Conservation (phyloP, 2,329 filamentous ascomycete species). For the Ophiostoma perfectum region DNA sequence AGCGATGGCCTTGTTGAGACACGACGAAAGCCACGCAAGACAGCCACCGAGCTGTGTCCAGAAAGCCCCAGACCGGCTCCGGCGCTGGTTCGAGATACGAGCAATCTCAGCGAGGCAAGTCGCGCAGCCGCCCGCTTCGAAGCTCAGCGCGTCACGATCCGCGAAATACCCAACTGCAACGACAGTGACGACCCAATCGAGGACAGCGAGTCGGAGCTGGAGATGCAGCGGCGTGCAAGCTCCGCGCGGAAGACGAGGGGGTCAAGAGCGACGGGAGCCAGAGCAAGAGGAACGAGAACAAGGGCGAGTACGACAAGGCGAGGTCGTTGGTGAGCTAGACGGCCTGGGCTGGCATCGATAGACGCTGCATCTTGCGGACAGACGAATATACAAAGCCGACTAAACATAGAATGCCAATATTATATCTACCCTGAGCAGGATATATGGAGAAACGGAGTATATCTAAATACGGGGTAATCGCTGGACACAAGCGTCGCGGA, state of each 20-base stretch:
- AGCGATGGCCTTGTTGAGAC: not conserved
- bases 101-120: conserved; percentile 5
- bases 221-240: not conserved
- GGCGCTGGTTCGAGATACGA: not conserved
- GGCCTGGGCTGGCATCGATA: too few relatives aligned
- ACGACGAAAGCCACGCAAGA: not conserved
- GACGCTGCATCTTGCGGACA: too few relatives aligned
- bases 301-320: not conserved
- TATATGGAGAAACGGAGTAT: not conserved
- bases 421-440: not conserved
- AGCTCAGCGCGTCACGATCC: not conserved
- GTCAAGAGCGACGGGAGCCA: not conserved
- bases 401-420: not conserved
- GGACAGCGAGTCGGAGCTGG: conserved; percentile 14
- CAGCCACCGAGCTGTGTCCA: not conserved
- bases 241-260: not conserved
- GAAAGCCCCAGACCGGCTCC: not conserved
- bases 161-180: conserved; percentile 10
- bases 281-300: not conserved
- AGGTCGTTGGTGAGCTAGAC: not conserved
- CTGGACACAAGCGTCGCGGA: not conserved
- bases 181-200: conserved; percentile 16
- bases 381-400: too few relatives aligned
- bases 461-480: not conserved
- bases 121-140: conserved; percentile 3